These are phyloP conservation scores for Sugiyamaella smithiae DNA, from an alignment of 805 yeast genomes.

Conservation along the genomic window DNA sequence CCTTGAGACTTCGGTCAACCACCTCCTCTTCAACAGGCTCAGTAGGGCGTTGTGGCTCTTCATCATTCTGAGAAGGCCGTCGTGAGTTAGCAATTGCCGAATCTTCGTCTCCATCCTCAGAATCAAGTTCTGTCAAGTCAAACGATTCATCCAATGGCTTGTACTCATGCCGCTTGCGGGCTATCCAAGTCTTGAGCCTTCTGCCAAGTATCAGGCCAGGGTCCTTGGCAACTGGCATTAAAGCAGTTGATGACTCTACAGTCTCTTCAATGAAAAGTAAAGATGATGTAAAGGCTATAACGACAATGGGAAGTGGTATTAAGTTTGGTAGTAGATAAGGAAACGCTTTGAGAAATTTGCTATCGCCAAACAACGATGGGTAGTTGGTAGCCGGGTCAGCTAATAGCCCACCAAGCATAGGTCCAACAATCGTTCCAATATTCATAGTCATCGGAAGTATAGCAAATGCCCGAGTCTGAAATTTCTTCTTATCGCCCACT, in stretches of 20 bases:
- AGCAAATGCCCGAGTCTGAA: constrained; percentile 58
- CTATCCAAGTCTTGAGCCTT: background rate
- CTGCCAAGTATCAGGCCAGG: constrained; percentile 12
- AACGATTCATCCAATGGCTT: background rate
- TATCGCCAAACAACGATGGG: constrained; percentile 24
- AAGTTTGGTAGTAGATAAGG: constrained; percentile 53
- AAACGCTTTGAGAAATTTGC: constrained; percentile 29
- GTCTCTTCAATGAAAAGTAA: constrained; percentile 20
- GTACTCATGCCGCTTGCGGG: background rate
- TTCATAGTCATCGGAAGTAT: constrained; percentile 56
- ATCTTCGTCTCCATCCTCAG: background rate
- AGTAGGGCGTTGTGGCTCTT: background rate
- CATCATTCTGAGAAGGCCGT: background rate
- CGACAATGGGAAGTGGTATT: constrained; percentile 35
- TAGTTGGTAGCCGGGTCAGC: constrained; percentile 41
- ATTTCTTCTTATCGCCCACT: constrained; percentile 46
- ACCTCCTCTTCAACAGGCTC: background rate
- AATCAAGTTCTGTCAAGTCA: background rate
- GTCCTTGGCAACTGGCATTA: constrained; percentile 13
- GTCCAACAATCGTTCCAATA: constrained; percentile 57
- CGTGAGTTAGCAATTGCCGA: background rate
- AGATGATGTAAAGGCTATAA: constrained; percentile 29
- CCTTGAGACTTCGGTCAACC: background rate
- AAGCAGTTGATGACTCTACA: constrained; percentile 2
- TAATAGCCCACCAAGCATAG: constrained; percentile 50